Conservation (phyloP, 2,329 filamentous ascomycete species). For the Cordyceps fumosorosea region DNA sequence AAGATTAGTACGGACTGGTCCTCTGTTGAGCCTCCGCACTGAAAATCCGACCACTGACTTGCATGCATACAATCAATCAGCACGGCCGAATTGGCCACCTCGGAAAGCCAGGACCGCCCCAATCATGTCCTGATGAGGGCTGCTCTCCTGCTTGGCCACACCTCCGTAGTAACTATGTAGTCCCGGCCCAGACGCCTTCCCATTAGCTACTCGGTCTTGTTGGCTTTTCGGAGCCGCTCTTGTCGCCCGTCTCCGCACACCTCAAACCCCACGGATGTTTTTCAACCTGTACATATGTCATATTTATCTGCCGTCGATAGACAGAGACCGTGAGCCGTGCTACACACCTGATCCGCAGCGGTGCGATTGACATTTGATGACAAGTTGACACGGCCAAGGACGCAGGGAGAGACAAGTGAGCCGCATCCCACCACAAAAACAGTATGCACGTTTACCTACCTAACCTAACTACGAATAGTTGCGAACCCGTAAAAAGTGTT, state of each 20-base stretch:
- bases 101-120: not conserved
- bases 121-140: not conserved
- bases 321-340: not conserved
- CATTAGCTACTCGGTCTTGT: not conserved
- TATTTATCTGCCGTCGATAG: not conserved
- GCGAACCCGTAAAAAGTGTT: not conserved
- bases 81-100: not conserved
- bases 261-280: not conserved
- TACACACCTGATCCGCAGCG: not conserved
- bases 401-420: not conserved
- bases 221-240: constrained; percentile 5
- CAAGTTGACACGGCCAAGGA: not conserved
- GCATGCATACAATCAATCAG: not conserved
- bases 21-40: not conserved
- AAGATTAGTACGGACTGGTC: not conserved
- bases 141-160: not conserved
- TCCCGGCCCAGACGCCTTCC: not conserved
- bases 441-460: not conserved
- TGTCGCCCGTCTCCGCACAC: constrained; percentile 3
- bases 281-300: not conserved
- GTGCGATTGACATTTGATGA: not conserved
- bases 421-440: not conserved
- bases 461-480: not conserved
- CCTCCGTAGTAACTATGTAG: not conserved
- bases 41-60: not conserved